Base-by-base conservation (phyloP, 2,329 filamentous ascomycete genomes). In the Nemania sp. region DNA sequence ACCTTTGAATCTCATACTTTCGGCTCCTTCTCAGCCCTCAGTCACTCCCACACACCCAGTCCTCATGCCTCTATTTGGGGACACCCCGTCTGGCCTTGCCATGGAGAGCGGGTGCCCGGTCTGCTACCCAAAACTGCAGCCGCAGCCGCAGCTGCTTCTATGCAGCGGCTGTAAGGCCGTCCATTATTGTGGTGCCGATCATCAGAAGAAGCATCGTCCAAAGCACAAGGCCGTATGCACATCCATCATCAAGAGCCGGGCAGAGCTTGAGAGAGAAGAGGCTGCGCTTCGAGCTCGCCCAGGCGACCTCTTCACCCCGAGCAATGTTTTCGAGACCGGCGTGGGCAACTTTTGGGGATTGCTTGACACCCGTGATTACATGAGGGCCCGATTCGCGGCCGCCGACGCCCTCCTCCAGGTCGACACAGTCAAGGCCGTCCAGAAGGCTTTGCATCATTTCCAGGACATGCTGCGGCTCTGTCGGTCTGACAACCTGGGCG, bases 311-410 rank as follows among this genome's bases (percentile, higher is more conserved):
- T 4, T 49, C 35, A n/a, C 11, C n/a, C 57, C 50, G 50, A 43
- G 37, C 0, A 51, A 70, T 48, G 45, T 65, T 17, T 77, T 77
- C 55, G 65, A 72, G 15, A 71, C 63, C 15, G 18, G 54, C n/a
- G 71, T 73, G 6, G 75, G 76, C 6, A 40, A 66, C 5, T 78
- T 79, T 64, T 77, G 73, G 71, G 66, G 59, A 2, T 64, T 73
- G 7, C 0, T 42, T 2, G 64, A 57, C 5, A 79, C 76, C 11
- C 71, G 71, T 32, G 56, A 66, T 53, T 80, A 78, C 69, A 78
- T 79, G 75, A 59, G 58, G 20, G 70, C 73, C 1, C 74, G 74
- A 21, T 69, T 65, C 34, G 64, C 46, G 0, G 60, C 72, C 11
- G 68, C 70, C 15, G 57, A 73, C 34, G 63, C 68, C 2, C 59